phyloP scores from a whole-genome alignment of 768 basidiomycete species.

The Lentinula lateritia region DNA sequence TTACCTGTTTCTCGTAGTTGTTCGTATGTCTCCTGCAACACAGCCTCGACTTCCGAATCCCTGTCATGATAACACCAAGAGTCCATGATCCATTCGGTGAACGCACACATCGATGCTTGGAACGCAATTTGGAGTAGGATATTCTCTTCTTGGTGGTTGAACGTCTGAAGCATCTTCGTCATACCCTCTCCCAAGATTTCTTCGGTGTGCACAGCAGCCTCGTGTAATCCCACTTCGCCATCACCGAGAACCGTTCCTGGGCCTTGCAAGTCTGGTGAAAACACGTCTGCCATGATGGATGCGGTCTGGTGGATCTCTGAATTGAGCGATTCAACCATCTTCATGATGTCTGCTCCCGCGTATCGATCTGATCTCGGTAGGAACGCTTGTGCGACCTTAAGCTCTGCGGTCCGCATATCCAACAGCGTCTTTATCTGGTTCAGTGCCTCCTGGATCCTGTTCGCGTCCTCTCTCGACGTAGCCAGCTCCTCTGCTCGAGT shows the following conservation, averaged over 20 bases:
- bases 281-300: slow-evolving; percentile 29
- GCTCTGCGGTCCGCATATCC: slow-evolving; percentile 30
- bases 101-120: slow-evolving; percentile 14
- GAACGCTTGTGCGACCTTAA: slow-evolving; percentile 33
- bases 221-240: not conserved
- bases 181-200: slow-evolving; percentile 11
- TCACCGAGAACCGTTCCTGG: slow-evolving; percentile 13
- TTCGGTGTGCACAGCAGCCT: slow-evolving; percentile 6
- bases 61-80: slow-evolving; percentile 13
- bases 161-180: slow-evolving; percentile 9
- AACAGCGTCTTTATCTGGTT: slow-evolving; percentile 21
- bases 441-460: slow-evolving; percentile 16
- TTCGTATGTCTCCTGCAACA: slow-evolving; percentile 16
- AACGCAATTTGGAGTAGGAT: slow-evolving; percentile 10
- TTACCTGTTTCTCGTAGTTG: slow-evolving; percentile 10
- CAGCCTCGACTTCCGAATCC: slow-evolving; percentile 8
- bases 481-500: slow-evolving; percentile 15
- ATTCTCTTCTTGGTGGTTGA: slow-evolving; percentile 9
- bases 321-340: slow-evolving; percentile 29
- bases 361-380: slow-evolving; percentile 27
- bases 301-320: slow-evolving; percentile 31
- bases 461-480: slow-evolving; percentile 18
- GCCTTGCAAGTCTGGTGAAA: slow-evolving; percentile 10
- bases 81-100: slow-evolving; percentile 12
- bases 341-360: slow-evolving; percentile 30